phyloP scores from a whole-genome alignment of 2,329 filamentous ascomycete genomes.

The Pseudocercospora eumusae region DNA sequence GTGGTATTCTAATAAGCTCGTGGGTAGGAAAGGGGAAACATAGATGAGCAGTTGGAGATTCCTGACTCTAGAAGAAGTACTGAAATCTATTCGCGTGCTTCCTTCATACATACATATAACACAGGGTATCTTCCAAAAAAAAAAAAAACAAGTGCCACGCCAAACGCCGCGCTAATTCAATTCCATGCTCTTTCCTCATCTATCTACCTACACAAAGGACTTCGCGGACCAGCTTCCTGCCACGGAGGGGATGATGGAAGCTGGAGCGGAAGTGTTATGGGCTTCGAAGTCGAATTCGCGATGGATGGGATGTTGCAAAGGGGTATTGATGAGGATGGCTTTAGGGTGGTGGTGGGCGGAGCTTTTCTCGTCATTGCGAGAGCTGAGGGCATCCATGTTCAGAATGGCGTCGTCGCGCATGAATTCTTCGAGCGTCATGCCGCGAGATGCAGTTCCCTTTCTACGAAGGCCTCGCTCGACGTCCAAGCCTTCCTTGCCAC shows the following conservation, averaged over 20 bases:
- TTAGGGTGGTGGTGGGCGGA: too few relatives aligned
- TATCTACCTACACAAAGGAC: slow-evolving; percentile 18
- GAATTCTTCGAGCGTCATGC: neutral
- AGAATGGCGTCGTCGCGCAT: slow-evolving; percentile 13
- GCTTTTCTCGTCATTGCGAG: slow-evolving; percentile 11
- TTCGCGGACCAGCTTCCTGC: slow-evolving; percentile 19
- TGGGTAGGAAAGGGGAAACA: too few relatives aligned
- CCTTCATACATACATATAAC: neutral
- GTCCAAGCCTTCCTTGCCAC: neutral
- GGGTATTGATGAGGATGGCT: neutral
- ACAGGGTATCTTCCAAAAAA: slow-evolving; percentile 5
- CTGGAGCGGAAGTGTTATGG: slow-evolving; percentile 8
- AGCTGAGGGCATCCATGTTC: slow-evolving; percentile 3
- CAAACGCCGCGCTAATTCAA: slow-evolving; percentile 6
- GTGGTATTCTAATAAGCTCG: too few relatives aligned
- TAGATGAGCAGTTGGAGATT: too few relatives aligned
- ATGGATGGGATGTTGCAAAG: neutral
- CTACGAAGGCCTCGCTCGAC: neutral
- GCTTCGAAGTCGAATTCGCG: neutral
- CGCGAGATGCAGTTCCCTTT: slow-evolving; percentile 3
- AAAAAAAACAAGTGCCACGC: neutral
- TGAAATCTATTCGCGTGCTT: neutral
- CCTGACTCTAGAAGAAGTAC: too few relatives aligned
- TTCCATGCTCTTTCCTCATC: neutral
- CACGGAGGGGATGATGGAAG: slow-evolving; percentile 17